Conservation (phyloP, 495 filamentous ascomycete genomes). For the Neurospora pannonica region DNA sequence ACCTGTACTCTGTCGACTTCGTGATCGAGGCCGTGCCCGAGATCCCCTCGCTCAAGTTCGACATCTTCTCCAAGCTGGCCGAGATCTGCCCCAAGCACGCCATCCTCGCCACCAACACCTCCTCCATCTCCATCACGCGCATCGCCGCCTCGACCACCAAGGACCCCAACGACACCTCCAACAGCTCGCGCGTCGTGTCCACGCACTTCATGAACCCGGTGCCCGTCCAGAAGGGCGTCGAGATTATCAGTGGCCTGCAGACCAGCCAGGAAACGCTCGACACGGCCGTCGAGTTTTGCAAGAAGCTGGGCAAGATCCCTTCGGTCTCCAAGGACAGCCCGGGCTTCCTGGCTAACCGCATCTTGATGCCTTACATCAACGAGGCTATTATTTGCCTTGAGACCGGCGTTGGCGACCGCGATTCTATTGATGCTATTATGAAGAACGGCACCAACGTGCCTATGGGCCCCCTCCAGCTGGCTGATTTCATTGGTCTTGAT, state of each 20-base stretch:
- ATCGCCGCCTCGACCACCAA: constrained; percentile 72
- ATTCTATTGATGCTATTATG: constrained; percentile 96
- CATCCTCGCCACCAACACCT: constrained; percentile 94
- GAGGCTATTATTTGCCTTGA: constrained; percentile 96
- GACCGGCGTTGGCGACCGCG: constrained; percentile 75
- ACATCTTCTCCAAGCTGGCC: constrained; percentile 79
- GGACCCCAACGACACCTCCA: constrained; percentile 66
- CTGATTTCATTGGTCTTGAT: constrained; percentile 96
- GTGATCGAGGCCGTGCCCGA: constrained; percentile 97
- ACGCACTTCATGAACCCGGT: constrained; percentile 99
- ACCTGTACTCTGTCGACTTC: constrained; percentile 82
- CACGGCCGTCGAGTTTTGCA: constrained; percentile 77
- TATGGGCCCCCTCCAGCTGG: constrained; percentile 90
- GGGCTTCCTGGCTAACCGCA: constrained; percentile 92
- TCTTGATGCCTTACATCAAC: constrained; percentile 99
- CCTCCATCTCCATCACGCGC: constrained; percentile 91
- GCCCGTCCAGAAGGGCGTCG: constrained; percentile 91
- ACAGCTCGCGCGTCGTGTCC: constrained; percentile 78
- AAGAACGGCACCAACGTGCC: constrained; percentile 98
- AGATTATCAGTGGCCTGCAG: constrained; percentile 91
- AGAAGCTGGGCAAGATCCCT: constrained; percentile 86
- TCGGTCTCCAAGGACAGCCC: constrained; percentile 81
- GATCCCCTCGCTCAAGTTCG: constrained; percentile 75
- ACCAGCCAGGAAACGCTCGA: constrained; percentile 74
- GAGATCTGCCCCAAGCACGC: constrained; percentile 76